A percentile compares a stretch with the other conserved stretches of the same genome.
Evolutionary conservation across 345 rosid species (phyloP).

Genomic region (Sisymbrium altissimum): DNA sequence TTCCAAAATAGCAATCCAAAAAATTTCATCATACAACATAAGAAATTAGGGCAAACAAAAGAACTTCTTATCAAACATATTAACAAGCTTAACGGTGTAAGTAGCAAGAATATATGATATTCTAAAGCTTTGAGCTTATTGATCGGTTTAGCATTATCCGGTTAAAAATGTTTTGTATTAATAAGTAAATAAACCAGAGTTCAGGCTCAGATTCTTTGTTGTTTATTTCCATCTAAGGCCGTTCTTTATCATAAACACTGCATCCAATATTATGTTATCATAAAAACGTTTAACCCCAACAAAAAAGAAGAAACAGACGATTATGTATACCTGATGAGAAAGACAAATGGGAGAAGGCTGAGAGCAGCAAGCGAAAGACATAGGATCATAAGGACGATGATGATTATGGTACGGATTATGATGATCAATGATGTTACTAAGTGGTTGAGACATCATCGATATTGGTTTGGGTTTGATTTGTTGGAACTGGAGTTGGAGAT

Average conservation of each 20-base stretch:
- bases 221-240: neutral
- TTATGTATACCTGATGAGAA: slow-evolving; percentile 40
- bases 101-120: neutral
- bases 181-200: too few relatives aligned
- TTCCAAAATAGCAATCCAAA: neutral
- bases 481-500: slow-evolving; percentile 30
- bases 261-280: neutral
- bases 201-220: neutral
- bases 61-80: neutral
- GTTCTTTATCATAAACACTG: neutral
- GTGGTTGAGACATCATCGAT: slow-evolving; percentile 19
- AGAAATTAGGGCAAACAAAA: neutral
- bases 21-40: neutral
- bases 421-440: slow-evolving; percentile 24
- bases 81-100: too few relatives aligned
- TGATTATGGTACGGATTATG: slow-evolving; percentile 31
- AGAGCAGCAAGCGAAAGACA: slow-evolving; percentile 30
- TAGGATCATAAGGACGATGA: slow-evolving; percentile 37
- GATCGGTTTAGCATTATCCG: neutral
- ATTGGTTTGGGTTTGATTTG: slow-evolving; percentile 30
- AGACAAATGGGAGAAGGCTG: slow-evolving; percentile 32
- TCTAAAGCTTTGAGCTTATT: neutral
- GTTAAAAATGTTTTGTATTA: too few relatives aligned
- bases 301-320: neutral
- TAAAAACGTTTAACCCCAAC: neutral